Evolutionary conservation across 1,139 yeast genomes (phyloP).

Genomic region (Saccharomyces hybrid): DNA sequence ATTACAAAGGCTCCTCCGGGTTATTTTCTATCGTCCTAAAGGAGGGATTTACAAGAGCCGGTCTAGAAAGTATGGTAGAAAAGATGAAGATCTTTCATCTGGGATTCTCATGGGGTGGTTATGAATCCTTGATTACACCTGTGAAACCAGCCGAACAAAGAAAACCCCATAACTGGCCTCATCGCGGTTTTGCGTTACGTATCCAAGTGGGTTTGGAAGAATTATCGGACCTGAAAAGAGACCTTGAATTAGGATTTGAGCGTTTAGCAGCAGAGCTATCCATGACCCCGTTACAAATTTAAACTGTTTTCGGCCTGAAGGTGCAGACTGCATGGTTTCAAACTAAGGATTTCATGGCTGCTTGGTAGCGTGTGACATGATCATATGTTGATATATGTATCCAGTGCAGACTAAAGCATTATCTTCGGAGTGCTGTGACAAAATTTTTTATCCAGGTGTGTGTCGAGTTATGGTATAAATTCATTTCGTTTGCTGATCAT

Average conservation of each 20-base stretch:
- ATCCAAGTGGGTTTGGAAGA: conserved; percentile 10
- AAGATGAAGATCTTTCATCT: conserved; percentile 6
- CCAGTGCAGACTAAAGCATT: not conserved
- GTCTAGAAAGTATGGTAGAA: conserved; percentile 7
- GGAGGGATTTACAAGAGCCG: conserved; percentile 4
- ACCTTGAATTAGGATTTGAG: conserved; percentile 5
- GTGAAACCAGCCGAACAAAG: conserved; percentile 4
- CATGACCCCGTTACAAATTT: not conserved
- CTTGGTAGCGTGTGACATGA: not conserved
- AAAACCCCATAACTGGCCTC: conserved; percentile 4
- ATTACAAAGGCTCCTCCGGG: conserved; percentile 9
- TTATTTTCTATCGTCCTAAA: conserved; percentile 8
- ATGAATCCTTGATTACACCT: conserved; percentile 8
- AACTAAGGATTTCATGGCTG: not conserved
- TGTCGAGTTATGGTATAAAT: not conserved
- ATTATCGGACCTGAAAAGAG: conserved; percentile 4
- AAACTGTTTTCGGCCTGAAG: not conserved
- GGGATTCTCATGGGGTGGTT: conserved; percentile 13
- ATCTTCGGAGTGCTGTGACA: not conserved
- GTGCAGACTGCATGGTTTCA: not conserved
- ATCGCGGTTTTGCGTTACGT: conserved; percentile 6
- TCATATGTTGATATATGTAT: not conserved
- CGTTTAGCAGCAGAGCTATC: conserved; percentile 2
- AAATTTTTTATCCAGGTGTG: not conserved
- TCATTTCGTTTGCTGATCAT: not conserved